phyloP scores from a whole-genome alignment of 768 basidiomycete species.

The button mushroom (Agaricus bisporus) region DNA sequence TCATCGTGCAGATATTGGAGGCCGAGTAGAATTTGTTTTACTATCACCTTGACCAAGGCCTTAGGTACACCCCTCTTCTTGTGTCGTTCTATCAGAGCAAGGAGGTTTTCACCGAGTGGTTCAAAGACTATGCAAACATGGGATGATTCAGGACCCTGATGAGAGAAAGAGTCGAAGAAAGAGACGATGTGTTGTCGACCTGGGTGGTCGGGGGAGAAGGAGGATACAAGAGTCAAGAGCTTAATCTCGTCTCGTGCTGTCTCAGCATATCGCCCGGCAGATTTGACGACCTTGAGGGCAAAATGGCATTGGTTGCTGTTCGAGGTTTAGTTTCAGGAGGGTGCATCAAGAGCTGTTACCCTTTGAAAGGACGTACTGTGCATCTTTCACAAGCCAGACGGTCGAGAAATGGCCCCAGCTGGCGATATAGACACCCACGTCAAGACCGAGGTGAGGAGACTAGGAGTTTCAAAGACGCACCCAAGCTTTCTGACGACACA shows the following conservation, averaged over 20 bases:
- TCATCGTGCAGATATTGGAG: conserved; percentile 90
- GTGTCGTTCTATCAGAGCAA: conserved; percentile 69
- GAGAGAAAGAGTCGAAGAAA: conserved; percentile 86
- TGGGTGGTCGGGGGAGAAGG: conserved; percentile 66
- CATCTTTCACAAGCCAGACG: conserved; percentile 85
- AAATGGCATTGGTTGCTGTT: conserved; percentile 68
- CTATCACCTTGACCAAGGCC: conserved; percentile 77
- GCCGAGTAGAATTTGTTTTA: conserved; percentile 82
- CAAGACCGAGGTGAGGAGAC: conserved; percentile 17
- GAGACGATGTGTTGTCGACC: conserved; percentile 81
- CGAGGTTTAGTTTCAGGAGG: conserved; percentile 6
- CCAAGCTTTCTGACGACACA: conserved; percentile 86
- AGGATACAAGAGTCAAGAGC: conserved; percentile 70
- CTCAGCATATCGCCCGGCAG: conserved; percentile 91
- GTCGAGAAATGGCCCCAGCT: conserved; percentile 97
- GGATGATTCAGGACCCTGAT: conserved; percentile 60
- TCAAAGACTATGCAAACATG: conserved; percentile 93
- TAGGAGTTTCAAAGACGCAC: conserved; percentile 27
- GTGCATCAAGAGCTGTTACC: conserved; percentile 2
- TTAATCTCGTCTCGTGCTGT: conserved; percentile 97
- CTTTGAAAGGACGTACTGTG: conserved; percentile 43
- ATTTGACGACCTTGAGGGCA: conserved; percentile 93
- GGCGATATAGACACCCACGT: conserved; percentile 10
- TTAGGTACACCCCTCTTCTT: conserved; percentile 82
- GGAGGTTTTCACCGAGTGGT: conserved; percentile 74